Evolutionary conservation across 2,329 filamentous ascomycete genomes (phyloP), one percentile per base, ranked within the genome.

Genomic region (Talaromyces sp.): DNA sequence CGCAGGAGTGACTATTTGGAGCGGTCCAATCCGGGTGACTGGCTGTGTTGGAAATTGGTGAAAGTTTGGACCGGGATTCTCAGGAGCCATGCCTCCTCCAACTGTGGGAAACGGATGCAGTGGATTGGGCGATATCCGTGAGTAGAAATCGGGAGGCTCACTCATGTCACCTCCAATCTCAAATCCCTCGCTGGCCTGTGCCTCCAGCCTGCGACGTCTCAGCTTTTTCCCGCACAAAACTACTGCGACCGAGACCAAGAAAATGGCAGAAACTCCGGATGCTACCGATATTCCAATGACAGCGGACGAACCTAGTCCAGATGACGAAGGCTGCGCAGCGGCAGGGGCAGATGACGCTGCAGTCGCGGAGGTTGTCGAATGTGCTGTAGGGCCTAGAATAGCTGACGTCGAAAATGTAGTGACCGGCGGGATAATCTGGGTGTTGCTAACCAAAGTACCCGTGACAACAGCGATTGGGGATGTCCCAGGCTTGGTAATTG

Each of bases 101-200:
- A 50, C 43, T 38, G 53, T 38, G 38, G 57, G 54, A 11, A 29
- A 27, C 4, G 48, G 48, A 29, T 19, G 24, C 61, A 66, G 55
- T 68, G 70, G 19, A 58, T 63, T 58, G 59, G 65, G 26, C 68
- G 68, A 41, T 65, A 52, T 43, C 27, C 50, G 50, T 17, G 65
- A 60, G 24, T 63, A 63, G 50, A 75, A 75, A 19, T 70, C 68
- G 3, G 68, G 68, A 29, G 72, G 73, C 56, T 76, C 73, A 31
- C 70, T 65, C 74, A 76, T 75, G 11, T 65, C 59, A 1, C 74
- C 75, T 27, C 74, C 75, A 61, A 75, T 76, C 56, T 77, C 75
- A 53, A 75, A 77, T 46, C 61, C 66, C 46, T 73, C 64, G 6
- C 62, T 65, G n/a, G 55, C 50, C 26, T 72, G 62, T 35, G 62